Evolutionary conservation across 2,329 filamentous ascomycete genomes (phyloP), one percentile per base, ranked within the genome.

Genomic region (Colletotrichum falcatum): DNA sequence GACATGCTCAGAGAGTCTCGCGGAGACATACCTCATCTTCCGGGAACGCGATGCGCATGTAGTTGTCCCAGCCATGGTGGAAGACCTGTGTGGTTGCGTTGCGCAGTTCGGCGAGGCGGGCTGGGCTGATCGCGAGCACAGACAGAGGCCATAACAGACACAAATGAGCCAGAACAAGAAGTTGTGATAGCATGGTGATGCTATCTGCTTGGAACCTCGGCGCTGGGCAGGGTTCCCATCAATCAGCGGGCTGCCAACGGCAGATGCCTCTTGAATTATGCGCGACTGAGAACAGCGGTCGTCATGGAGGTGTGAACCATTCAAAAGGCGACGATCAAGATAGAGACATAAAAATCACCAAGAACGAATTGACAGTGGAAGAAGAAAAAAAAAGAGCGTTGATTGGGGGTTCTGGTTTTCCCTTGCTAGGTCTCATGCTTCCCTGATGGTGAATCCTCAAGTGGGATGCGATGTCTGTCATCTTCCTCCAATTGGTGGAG

Each of bases 1-100:
- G 14, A 23, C 18, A 12, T 35, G 11, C 28, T 28, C 33, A 16
- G 55, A 61, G 53, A 48, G 11, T n/a, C 30, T 18, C n/a, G 39
- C 54, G 77, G 61, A 79, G 28, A 59, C 68, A 5, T 49, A 90
- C 89, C 88, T 96, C 96, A 78, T 99, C 96, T 81, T 98, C 96
- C 16, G 96, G 96, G 78, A 98, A 99, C 68, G 95, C 96, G 81
- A 97, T 87, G 74, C 89, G 83, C 91, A 98, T 96, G 84, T 99
- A 99, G 81, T 95, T 97, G 82, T 95, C 91, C 83, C 91, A 98
- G 71, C 96, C 96, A 85, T 99, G 96, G 81, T 97, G 97, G 84
- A 98, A 98, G 87, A 98, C 94, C 75, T 93, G 87, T 68, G 90
- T 87, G 14, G 89, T 90, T 68, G 90, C 86, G 73, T 83, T 84